A percentile compares a stretch with the other conserved stretches of the same genome.
Conservation (phyloP, 805 yeast genomes). For the Starmerella cellae region DNA sequence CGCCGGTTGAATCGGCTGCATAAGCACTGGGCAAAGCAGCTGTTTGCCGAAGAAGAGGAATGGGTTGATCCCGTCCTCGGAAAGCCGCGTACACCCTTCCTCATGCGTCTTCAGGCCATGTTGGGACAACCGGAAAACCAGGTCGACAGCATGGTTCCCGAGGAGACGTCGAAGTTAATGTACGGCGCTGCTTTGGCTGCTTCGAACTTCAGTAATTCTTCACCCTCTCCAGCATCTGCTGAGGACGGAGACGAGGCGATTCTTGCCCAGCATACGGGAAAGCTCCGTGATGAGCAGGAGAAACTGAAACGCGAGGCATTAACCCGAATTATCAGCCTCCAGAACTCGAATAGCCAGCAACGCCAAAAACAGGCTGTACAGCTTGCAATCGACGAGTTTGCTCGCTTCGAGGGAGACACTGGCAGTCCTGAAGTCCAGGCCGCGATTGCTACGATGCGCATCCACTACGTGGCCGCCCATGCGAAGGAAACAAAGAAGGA, state of each 20-base stretch:
- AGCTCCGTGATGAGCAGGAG: constrained; percentile 23
- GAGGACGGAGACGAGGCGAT: constrained; percentile 12
- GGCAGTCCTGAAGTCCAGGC: constrained; percentile 96
- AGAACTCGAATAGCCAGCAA: constrained; percentile 52
- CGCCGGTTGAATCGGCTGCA: constrained; percentile 21
- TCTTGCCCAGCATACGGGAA: constrained; percentile 19
- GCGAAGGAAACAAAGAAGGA: constrained; percentile 61
- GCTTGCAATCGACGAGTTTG: constrained; percentile 67
- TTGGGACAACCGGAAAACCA: constrained; percentile 52
- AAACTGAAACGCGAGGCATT: constrained; percentile 55
- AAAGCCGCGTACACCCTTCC: constrained; percentile 47
- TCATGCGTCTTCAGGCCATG: constrained; percentile 52
- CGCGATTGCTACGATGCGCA: constrained; percentile 70
- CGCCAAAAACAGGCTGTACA: constrained; percentile 43
- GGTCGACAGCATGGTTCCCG: constrained; percentile 43
- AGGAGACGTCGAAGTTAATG: constrained; percentile 61
- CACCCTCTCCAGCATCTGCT: background rate
- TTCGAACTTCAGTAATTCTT: constrained; percentile 11
- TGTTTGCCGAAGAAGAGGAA: constrained; percentile 20
- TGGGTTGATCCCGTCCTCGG: constrained; percentile 80
- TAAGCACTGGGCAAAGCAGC: constrained; percentile 24
- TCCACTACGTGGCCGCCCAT: constrained; percentile 66
- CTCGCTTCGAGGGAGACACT: constrained; percentile 75
- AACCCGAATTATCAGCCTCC: constrained; percentile 56
- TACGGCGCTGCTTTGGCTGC: constrained; percentile 25